Evolutionary conservation across 1,139 yeast species (phyloP).

Genomic region (Pneumocystis murina): DNA sequence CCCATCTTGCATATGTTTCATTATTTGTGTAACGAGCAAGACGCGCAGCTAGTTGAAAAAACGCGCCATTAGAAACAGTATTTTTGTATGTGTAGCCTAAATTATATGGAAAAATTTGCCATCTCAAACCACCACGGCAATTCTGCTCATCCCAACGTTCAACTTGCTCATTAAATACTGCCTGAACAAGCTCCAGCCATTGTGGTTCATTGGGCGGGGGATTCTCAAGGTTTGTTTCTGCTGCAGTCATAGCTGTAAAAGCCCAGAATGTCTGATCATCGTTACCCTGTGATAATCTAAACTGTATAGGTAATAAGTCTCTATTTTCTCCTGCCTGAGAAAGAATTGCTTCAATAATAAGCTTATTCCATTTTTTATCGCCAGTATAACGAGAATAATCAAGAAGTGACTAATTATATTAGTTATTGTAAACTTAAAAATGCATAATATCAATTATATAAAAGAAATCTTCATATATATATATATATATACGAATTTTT

Average conservation of each 20-base stretch:
- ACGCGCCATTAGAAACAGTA: constrained; percentile 61
- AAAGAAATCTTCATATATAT: background rate
- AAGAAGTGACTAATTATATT: constrained; percentile 32
- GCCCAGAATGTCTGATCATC: constrained; percentile 95
- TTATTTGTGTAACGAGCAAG: constrained; percentile 58
- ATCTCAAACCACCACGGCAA: constrained; percentile 68
- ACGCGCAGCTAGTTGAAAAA: constrained; percentile 65
- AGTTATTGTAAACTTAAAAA: background rate
- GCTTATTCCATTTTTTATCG: constrained; percentile 42
- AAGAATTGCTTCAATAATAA: constrained; percentile 43
- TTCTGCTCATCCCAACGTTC: constrained; percentile 51
- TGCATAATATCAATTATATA: constrained; percentile 1
- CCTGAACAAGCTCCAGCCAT: constrained; percentile 61
- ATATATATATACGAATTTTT: background rate
- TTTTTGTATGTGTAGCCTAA: constrained; percentile 68
- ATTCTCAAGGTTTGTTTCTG: constrained; percentile 60
- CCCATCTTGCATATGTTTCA: constrained; percentile 46
- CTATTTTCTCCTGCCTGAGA: constrained; percentile 52
- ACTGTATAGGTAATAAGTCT: constrained; percentile 63
- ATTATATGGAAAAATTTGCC: constrained; percentile 73
- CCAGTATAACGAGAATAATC: constrained; percentile 52
- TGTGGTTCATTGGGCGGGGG: constrained; percentile 40
- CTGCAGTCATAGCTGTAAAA: constrained; percentile 64
- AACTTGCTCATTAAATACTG: constrained; percentile 61
- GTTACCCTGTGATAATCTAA: constrained; percentile 68